These are phyloP conservation scores for Ramichloridium luteum DNA, from an alignment of 2,329 filamentous ascomycete genomes.

Conservation along the genomic window DNA sequence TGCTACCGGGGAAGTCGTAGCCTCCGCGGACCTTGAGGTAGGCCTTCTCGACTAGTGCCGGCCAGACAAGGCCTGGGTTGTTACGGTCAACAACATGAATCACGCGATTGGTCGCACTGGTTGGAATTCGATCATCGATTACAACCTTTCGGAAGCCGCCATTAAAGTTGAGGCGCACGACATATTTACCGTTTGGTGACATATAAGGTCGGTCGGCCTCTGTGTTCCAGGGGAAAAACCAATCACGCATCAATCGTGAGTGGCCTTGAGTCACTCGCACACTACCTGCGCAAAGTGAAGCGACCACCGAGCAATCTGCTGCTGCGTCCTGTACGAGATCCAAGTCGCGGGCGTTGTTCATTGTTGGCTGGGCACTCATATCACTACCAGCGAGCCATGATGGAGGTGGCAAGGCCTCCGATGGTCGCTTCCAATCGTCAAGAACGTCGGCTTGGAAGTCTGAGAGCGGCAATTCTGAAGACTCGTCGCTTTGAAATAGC, in stretches of 20 bases:
- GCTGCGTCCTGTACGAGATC: conserved; percentile 93
- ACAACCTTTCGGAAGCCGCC: conserved; percentile 77
- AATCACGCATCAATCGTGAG: conserved; percentile 55
- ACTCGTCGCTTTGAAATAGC: conserved; percentile 45
- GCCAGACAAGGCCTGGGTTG: conserved; percentile 76
- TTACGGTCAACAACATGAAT: conserved; percentile 80
- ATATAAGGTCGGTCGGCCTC: conserved; percentile 44
- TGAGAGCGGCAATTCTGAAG: conserved; percentile 59
- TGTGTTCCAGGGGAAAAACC: conserved; percentile 61
- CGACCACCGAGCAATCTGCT: conserved; percentile 93
- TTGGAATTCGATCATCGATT: conserved; percentile 79
- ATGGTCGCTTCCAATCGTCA: conserved; percentile 67
- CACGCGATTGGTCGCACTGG: conserved; percentile 59
- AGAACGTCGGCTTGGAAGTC: conserved; percentile 63
- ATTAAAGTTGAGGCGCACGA: conserved; percentile 91
- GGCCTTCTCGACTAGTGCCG: conserved; percentile 85
- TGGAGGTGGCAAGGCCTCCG: conserved; percentile 48
- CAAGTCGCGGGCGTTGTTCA: conserved; percentile 47
- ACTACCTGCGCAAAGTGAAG: conserved; percentile 75
- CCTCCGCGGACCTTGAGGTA: conserved; percentile 91
- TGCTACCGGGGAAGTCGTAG: conserved; percentile 95
- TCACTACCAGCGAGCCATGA: conserved; percentile 24
- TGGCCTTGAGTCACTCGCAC: conserved; percentile 57
- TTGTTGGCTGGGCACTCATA: conserved; percentile 34
- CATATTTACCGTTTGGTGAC: conserved; percentile 76